Evolutionary conservation across 2,329 filamentous ascomycete species (phyloP), one percentile per base, ranked within the genome.

Genomic region (Xylaria sp.): DNA sequence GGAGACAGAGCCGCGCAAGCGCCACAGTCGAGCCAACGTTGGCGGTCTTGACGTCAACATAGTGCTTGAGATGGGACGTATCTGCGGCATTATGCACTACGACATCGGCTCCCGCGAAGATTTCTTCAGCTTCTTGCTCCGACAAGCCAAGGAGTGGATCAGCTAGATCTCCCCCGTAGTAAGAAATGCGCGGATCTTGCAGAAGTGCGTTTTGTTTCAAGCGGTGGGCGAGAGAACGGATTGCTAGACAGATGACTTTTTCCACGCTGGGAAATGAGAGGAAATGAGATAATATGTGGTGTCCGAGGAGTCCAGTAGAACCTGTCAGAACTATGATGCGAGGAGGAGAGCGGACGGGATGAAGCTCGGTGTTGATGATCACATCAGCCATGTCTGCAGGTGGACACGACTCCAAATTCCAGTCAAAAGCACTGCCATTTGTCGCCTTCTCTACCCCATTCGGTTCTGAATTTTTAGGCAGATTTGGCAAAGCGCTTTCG

Each of bases 311-410:
- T 0, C 66, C 66, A 5, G 45, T 66, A 2, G 20, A 56, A 1
- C 66, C 62, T 15, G 66, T 68, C 2, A 68, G 63, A 7, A 68
- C 62, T 13, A 68, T 52, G 20, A n/a, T 20, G 4, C 52, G 20
- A n/a, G 62, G 62, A 4, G 62, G 57, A 50, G 12, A 50, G n/a
- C n/a, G n/a, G 41, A 45, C 41, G 9, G 41, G n/a, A 20, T 45
- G 41, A 9, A 45, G 1, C 41, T 45, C n/a, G 8, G 41, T 23
- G 9, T 45, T 45, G 41, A 45, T 45, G 41, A 45, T 23, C 41
- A 45, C 41, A 12, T 45, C 41, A 23, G 41, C n/a, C 41, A 20
- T 45, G 41, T 45, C 41, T 45, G n/a, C n/a, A 9, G 41, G 41
- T 8, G 41, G 41, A 45, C 41, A 15, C 20, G 41, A 20, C 13